These are phyloP conservation scores for Backusella australiensis DNA, from an alignment of 192 early-diverging fungal genomes.

Conservation along the genomic window DNA sequence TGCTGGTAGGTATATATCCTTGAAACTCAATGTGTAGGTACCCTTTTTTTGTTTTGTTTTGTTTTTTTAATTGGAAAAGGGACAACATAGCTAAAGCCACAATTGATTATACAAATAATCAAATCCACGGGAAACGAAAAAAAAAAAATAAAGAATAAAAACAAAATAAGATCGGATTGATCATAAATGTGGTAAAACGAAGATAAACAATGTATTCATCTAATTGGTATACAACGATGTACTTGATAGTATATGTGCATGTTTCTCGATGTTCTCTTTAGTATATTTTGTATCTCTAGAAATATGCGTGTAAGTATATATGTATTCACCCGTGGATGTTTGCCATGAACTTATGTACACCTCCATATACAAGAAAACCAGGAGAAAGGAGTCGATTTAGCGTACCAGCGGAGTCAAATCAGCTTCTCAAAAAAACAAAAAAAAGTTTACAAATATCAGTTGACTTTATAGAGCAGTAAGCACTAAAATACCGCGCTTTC, in stretches of 20 bases:
- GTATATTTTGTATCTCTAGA: background rate
- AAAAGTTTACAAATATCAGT: background rate
- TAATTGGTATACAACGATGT: background rate
- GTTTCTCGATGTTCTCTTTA: background rate
- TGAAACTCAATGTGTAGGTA: background rate
- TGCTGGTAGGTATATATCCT: background rate
- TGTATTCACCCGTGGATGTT: background rate
- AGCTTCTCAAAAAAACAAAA: background rate
- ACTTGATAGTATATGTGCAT: background rate
- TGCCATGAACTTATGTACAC: background rate
- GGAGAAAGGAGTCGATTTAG: background rate
- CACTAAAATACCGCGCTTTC: background rate
- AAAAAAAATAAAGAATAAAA: background rate
- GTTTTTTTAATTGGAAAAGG: background rate
- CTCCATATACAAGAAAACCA: background rate
- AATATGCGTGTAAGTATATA: background rate
- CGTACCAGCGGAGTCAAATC: background rate
- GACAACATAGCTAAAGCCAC: background rate
- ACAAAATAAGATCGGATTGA: background rate
- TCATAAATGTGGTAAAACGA: background rate
- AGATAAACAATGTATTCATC: background rate
- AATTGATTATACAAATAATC: background rate
- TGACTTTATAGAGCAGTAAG: background rate
- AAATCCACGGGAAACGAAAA: background rate
- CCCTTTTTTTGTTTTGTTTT: background rate